A percentile compares a stretch with the other conserved stretches of the same genome.
Evolutionary conservation across 176 grass and related monocot species (phyloP).

Genomic region (Cenchrus purpureus): DNA sequence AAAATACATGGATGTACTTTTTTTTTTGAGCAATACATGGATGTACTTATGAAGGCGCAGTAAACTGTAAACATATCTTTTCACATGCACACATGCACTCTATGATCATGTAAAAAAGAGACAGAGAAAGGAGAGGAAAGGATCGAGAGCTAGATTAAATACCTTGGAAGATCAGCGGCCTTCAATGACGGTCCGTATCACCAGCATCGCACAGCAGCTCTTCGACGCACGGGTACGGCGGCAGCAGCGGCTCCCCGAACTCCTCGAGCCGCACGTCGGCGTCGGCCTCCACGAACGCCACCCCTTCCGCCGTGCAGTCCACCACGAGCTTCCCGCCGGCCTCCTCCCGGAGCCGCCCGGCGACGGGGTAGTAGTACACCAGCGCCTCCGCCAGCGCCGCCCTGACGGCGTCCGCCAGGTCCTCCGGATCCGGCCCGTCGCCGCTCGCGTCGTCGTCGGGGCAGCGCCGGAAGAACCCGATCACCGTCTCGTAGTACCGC

Average conservation of each 20-base stretch:
- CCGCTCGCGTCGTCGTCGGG: neutral
- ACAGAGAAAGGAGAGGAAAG: neutral
- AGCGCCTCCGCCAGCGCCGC: neutral
- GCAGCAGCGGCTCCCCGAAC: slow-evolving; percentile 13
- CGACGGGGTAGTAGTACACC: slow-evolving; percentile 39
- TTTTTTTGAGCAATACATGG: no score
- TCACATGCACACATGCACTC: neutral
- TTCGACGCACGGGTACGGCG: slow-evolving; percentile 8
- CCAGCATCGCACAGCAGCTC: slow-evolving; percentile 28
- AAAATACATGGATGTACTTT: neutral
- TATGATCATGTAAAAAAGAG: neutral
- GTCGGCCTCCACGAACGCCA: slow-evolving; percentile 40
- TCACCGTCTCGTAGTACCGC: neutral
- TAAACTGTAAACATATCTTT: neutral
- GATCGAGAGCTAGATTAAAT: neutral
- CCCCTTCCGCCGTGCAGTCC: slow-evolving; percentile 44
- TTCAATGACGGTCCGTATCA: neutral
- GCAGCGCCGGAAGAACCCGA: neutral
- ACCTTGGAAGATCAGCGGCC: neutral
- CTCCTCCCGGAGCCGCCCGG: slow-evolving; percentile 28
- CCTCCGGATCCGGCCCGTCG: neutral
- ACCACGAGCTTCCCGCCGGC: slow-evolving; percentile 3
- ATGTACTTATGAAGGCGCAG: neutral
- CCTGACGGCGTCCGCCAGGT: neutral
- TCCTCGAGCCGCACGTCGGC: neutral